phyloP scores from a whole-genome alignment of 176 grass and related monocot species.

The Bromus sterilis region DNA sequence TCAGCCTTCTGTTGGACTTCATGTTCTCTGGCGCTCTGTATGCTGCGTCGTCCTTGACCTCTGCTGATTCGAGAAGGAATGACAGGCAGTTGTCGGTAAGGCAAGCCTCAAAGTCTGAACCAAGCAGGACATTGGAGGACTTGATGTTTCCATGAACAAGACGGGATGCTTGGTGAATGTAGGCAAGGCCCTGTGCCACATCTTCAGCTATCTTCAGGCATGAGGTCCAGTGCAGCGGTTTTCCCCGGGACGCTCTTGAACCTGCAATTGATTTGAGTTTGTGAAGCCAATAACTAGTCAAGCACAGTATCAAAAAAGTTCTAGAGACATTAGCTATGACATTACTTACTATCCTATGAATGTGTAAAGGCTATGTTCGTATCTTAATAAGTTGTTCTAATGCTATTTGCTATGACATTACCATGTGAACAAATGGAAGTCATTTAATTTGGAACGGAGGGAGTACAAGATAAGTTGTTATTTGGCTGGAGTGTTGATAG shows the following conservation, averaged over 20 bases:
- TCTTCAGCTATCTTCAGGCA: slow-evolving; percentile 99
- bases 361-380: background rate
- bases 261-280: slow-evolving; percentile 23
- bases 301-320: background rate
- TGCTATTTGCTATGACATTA: too few relatives aligned
- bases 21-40: slow-evolving; percentile 80
- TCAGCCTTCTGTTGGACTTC: slow-evolving; percentile 60
- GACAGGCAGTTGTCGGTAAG: slow-evolving; percentile 86
- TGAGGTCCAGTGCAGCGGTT: slow-evolving; percentile 96
- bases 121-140: slow-evolving; percentile 77
- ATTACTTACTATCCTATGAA: background rate
- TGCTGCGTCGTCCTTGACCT: slow-evolving; percentile 36
- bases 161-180: slow-evolving; percentile 91
- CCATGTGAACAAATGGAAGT: too few relatives aligned
- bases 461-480: background rate
- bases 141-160: slow-evolving; percentile 95
- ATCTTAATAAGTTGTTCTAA: too few relatives aligned
- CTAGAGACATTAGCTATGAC: background rate
- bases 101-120: slow-evolving; percentile 93
- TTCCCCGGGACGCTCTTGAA: slow-evolving; percentile 69
- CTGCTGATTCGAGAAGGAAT: slow-evolving; percentile 74
- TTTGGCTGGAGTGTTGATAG: background rate
- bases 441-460: too few relatives aligned
- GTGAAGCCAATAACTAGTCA: background rate
- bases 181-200: slow-evolving; percentile 75